phyloP scores from a whole-genome alignment of 2,329 filamentous ascomycete species.

The Gaeumannomyces sp. region DNA sequence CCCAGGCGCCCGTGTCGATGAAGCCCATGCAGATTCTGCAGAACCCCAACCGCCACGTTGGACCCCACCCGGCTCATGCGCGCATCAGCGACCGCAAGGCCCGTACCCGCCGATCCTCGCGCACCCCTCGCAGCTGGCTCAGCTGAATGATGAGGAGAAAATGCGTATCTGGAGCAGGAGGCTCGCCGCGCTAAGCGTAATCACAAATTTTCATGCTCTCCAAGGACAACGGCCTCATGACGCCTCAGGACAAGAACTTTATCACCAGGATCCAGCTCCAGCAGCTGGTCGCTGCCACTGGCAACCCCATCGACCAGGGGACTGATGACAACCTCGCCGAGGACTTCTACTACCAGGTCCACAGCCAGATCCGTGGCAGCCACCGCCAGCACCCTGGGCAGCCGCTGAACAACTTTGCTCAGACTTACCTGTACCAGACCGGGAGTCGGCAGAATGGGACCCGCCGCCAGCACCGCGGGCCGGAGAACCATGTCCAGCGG shows the following conservation, averaged over 20 bases:
- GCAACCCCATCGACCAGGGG: constrained; percentile 73
- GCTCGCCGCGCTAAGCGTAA: constrained; percentile 94
- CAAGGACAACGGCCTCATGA: constrained; percentile 96
- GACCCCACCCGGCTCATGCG: constrained; percentile 23
- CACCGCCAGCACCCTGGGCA: constrained; percentile 88
- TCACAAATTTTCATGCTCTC: constrained; percentile 94
- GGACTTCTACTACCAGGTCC: constrained; percentile 98
- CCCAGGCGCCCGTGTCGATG: constrained; percentile 30
- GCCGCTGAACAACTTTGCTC: constrained; percentile 90
- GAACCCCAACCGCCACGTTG: constrained; percentile 63
- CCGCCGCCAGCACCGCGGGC: constrained; percentile 66
- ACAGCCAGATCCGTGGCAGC: constrained; percentile 86
- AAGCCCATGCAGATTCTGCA: constrained; percentile 72
- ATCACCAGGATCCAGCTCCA: constrained; percentile 97
- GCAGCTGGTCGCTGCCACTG: constrained; percentile 87
- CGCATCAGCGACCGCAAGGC: constrained; percentile 40
- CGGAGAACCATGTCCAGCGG: constrained; percentile 94
- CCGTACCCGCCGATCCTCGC: constrained; percentile 51
- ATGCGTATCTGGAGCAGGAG: constrained; percentile 80
- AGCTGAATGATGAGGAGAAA: constrained; percentile 80
- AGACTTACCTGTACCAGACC: constrained; percentile 95
- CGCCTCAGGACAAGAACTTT: constrained; percentile 98
- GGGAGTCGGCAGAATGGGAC: constrained; percentile 72
- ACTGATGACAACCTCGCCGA: constrained; percentile 77
- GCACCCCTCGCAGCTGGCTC: constrained; percentile 66